These are phyloP conservation scores for Starmerella floris DNA, from an alignment of 805 yeast genomes.

Conservation along the genomic window DNA sequence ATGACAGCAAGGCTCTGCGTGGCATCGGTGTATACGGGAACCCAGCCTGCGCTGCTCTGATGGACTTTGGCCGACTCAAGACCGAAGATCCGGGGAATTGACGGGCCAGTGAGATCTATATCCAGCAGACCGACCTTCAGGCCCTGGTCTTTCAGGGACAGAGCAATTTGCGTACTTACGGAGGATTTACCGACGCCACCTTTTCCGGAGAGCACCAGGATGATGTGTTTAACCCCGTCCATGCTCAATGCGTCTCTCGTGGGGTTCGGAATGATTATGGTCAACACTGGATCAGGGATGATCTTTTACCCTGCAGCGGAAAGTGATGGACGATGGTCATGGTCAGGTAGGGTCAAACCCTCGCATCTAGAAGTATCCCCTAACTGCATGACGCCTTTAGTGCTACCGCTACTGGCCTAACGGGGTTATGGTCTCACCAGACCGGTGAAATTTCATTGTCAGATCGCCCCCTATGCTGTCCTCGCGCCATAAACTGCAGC, in stretches of 20 bases:
- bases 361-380: no score
- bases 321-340: no score
- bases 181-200: slow-evolving; percentile 97
- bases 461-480: slow-evolving; percentile 5
- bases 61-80: slow-evolving; percentile 65
- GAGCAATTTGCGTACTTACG: slow-evolving; percentile 84
- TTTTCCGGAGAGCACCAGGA: slow-evolving; percentile 63
- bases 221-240: slow-evolving; percentile 47
- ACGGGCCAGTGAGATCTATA: slow-evolving; percentile 93
- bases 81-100: slow-evolving; percentile 92
- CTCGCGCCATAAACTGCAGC: slow-evolving; percentile 26
- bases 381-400: no score
- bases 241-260: no score
- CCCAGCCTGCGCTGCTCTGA: slow-evolving; percentile 79
- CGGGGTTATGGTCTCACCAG: no score
- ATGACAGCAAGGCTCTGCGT: slow-evolving; percentile 47
- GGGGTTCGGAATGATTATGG: no score
- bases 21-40: slow-evolving; percentile 55
- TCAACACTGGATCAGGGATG: no score
- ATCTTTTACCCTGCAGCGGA: no score
- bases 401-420: no score
- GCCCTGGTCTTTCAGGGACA: slow-evolving; percentile 59
- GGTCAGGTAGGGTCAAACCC: no score
- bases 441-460: neutral
- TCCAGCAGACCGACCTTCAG: slow-evolving; percentile 86